These are phyloP conservation scores for Geranium rotundifolium DNA, from an alignment of 345 rosid species.

Conservation along the genomic window DNA sequence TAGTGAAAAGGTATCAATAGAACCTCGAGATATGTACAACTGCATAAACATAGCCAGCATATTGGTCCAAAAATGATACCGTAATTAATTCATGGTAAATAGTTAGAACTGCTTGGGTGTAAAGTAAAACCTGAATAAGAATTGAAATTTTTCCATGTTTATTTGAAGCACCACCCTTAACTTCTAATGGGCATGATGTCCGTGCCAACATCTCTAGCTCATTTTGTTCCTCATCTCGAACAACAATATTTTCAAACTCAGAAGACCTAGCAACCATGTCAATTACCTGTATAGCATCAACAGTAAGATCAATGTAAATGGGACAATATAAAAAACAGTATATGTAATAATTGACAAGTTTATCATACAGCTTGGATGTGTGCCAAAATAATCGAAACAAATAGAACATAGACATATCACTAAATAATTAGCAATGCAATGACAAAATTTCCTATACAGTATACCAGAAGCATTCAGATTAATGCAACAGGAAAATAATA, in stretches of 20 bases:
- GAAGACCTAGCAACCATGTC: constrained; percentile 96
- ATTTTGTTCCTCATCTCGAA: constrained; percentile 94
- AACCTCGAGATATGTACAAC: constrained; percentile 92
- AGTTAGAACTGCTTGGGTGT: constrained; percentile 6
- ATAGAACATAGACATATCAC: neutral
- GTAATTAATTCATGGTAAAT: constrained; percentile 11
- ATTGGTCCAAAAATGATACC: constrained; percentile 8
- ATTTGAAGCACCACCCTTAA: constrained; percentile 82
- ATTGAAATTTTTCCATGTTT: constrained; percentile 95
- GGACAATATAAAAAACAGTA: neutral
- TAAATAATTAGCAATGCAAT: neutral
- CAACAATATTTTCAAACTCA: constrained; percentile 93
- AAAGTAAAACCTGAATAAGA: constrained; percentile 68
- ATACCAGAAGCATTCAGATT: neutral
- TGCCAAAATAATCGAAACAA: neutral
- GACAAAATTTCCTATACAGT: neutral
- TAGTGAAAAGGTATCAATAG: constrained; percentile 80
- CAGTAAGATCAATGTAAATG: neutral
- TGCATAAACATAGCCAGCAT: constrained; percentile 25
- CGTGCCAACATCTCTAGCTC: constrained; percentile 78
- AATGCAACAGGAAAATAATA: constrained; percentile 6
- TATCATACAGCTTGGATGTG: neutral
- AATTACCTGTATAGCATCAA: constrained; percentile 45
- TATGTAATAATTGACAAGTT: too few relatives aligned
- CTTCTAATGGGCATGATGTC: constrained; percentile 75